phyloP scores from a whole-genome alignment of 164 flowering plant genomes.

The Akebia trifoliata region DNA sequence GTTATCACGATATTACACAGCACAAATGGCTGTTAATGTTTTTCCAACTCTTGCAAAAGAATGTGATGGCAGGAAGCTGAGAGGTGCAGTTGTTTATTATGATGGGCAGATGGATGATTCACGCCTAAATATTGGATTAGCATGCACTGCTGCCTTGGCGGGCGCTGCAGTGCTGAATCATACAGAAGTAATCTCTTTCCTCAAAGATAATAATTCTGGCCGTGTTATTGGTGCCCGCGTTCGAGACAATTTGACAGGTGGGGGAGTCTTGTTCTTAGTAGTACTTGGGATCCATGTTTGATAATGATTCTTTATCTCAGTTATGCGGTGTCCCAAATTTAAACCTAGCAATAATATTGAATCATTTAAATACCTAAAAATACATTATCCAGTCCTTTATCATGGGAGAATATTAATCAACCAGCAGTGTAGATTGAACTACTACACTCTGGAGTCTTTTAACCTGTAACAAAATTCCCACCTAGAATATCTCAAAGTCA shows the following conservation, averaged over 20 bases:
- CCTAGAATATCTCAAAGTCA: too few relatives aligned
- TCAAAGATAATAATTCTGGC: slow-evolving; percentile 14
- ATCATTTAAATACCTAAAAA: too few relatives aligned
- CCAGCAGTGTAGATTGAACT: too few relatives aligned
- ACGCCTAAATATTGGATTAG: slow-evolving; percentile 24
- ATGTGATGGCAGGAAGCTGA: slow-evolving; percentile 19
- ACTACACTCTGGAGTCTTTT: too few relatives aligned
- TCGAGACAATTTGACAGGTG: slow-evolving; percentile 26
- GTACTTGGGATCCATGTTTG: not conserved
- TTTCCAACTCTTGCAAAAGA: slow-evolving; percentile 21
- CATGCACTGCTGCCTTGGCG: slow-evolving; percentile 29
- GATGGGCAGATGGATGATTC: slow-evolving; percentile 34
- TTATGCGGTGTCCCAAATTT: not conserved
- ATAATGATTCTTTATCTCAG: too few relatives aligned
- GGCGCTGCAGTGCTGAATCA: slow-evolving; percentile 28
- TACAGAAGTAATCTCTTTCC: slow-evolving; percentile 22
- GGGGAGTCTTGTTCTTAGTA: not conserved
- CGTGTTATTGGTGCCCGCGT: slow-evolving; percentile 21
- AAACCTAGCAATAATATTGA: too few relatives aligned
- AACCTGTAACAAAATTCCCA: too few relatives aligned
- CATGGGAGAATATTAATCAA: too few relatives aligned
- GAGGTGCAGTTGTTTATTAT: slow-evolving; percentile 28
- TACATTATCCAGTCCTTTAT: too few relatives aligned
- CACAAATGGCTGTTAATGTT: slow-evolving; percentile 8
- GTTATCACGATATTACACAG: slow-evolving; percentile 19